Percentiles rank a stretch among this genome's conserved stretches.
These are phyloP conservation scores for Stagonosporopsis cucurbitacearum DNA, from an alignment of 2,329 filamentous ascomycete species.

Conservation along the genomic window DNA sequence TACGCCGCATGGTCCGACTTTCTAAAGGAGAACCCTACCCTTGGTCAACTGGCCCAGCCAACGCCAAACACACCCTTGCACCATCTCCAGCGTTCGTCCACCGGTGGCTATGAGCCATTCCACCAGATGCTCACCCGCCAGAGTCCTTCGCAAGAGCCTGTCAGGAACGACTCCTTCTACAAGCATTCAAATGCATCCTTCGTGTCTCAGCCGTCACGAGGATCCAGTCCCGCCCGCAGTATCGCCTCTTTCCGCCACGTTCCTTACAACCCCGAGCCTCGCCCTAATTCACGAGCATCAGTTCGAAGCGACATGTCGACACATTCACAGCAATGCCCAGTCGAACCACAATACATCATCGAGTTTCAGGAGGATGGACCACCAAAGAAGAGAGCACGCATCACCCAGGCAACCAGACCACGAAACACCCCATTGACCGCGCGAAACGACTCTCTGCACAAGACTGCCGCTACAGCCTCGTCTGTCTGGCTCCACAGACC, in stretches of 20 bases:
- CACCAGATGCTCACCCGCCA: constrained; percentile 48
- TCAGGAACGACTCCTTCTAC: constrained; percentile 37
- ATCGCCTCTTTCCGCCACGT: constrained; percentile 47
- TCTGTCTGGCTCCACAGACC: constrained; percentile 87
- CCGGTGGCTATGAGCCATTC: constrained; percentile 44
- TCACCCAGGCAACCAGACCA: constrained; percentile 74
- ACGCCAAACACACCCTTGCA: constrained; percentile 25
- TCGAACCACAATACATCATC: constrained; percentile 31
- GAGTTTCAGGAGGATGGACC: constrained; percentile 59
- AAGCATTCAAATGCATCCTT: constrained; percentile 35
- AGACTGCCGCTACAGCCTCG: constrained; percentile 88
- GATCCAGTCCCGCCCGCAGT: constrained; percentile 54
- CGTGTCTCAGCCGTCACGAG: constrained; percentile 48
- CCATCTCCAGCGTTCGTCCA: constrained; percentile 27
- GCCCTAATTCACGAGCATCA: constrained; percentile 50
- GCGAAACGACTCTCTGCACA: constrained; percentile 79
- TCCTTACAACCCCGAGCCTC: constrained; percentile 40
- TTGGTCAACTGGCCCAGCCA: constrained; percentile 43
- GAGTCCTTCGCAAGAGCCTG: constrained; percentile 34
- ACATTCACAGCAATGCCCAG: constrained; percentile 26
- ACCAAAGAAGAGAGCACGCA: constrained; percentile 79
- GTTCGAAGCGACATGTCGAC: constrained; percentile 41
- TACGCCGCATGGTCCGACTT: constrained; percentile 80
- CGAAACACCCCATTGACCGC: constrained; percentile 74
- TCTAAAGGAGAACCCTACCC: constrained; percentile 70